These are phyloP conservation scores for Moniliella sp. DNA, from an alignment of 1,284 basidiomycete genomes.

Conservation along the genomic window DNA sequence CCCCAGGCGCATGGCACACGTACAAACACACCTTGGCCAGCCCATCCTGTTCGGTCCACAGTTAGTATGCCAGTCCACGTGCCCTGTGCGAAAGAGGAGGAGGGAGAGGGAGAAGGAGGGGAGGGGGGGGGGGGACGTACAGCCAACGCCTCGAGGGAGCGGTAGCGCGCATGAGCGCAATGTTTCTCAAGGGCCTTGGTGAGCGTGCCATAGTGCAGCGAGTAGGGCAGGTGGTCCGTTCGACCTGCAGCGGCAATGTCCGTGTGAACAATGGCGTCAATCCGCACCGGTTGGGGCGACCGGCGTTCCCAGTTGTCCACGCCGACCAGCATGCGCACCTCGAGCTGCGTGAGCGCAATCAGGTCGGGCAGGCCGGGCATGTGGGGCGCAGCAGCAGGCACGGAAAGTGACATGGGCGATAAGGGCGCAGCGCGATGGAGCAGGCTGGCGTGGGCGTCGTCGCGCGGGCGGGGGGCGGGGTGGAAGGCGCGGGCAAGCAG, in stretches of 20 bases:
- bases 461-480: too few relatives aligned
- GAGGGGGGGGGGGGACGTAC: constrained; percentile 2
- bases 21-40: constrained; percentile 38
- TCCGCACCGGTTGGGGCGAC: constrained; percentile 41
- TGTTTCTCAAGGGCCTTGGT: constrained; percentile 27
- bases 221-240: constrained; percentile 43
- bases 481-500: too few relatives aligned
- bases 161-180: constrained; percentile 8
- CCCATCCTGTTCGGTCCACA: constrained; percentile 26
- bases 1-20: constrained; percentile 34
- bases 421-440: too few relatives aligned
- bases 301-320: constrained; percentile 27
- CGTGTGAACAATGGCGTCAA: constrained; percentile 43
- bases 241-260: constrained; percentile 41
- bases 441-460: too few relatives aligned
- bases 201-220: constrained; percentile 37
- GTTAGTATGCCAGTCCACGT: too few relatives aligned
- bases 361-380: constrained; percentile 21
- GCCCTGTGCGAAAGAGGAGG: too few relatives aligned
- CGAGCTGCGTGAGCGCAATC: constrained; percentile 16
- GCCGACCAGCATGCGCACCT: constrained; percentile 23
- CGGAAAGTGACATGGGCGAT: too few relatives aligned
- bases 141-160: constrained; percentile 12
- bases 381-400: too few relatives aligned
- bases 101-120: too few relatives aligned